Evolutionary conservation across 371 early-diverging fungal genomes (phyloP).

Genomic region (Lichtheimia hyalospora): DNA sequence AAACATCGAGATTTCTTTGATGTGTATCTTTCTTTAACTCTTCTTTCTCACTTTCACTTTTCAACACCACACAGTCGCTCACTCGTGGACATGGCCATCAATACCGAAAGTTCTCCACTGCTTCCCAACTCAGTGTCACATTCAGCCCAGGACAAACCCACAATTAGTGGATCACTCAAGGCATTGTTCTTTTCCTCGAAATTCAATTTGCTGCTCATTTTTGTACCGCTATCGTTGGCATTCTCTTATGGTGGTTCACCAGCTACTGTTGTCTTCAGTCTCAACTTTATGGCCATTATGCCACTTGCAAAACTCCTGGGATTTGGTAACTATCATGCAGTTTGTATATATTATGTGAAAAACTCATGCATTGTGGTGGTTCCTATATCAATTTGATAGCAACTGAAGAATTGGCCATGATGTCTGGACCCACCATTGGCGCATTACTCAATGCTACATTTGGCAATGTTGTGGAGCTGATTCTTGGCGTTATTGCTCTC

Average conservation of each 20-base stretch:
- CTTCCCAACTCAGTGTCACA: constrained; percentile 1
- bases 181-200: constrained; percentile 40
- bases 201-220: constrained; percentile 68
- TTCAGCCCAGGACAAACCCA: constrained; percentile 15
- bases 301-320: constrained; percentile 80
- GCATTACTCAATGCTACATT: constrained; percentile 45
- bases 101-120: constrained; percentile 12
- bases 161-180: constrained; percentile 33
- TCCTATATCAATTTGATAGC: constrained; percentile 17
- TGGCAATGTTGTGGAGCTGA: constrained; percentile 85
- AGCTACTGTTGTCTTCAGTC: constrained; percentile 62
- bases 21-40: background rate
- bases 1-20: constrained; percentile 6
- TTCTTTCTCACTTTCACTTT: background rate
- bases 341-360: background rate
- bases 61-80: background rate
- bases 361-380: too few relatives aligned
- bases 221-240: constrained; percentile 77
- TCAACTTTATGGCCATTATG: constrained; percentile 93
- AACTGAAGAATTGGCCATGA: constrained; percentile 49
- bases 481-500: constrained; percentile 84
- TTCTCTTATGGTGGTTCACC: constrained; percentile 60
- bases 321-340: constrained; percentile 27
- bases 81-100: background rate
- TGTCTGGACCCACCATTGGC: constrained; percentile 33